Percentiles rank a stretch among this genome's conserved stretches.
These are phyloP conservation scores for Cicer judaicum DNA, from an alignment of 306 rosid genomes.

Conservation along the genomic window DNA sequence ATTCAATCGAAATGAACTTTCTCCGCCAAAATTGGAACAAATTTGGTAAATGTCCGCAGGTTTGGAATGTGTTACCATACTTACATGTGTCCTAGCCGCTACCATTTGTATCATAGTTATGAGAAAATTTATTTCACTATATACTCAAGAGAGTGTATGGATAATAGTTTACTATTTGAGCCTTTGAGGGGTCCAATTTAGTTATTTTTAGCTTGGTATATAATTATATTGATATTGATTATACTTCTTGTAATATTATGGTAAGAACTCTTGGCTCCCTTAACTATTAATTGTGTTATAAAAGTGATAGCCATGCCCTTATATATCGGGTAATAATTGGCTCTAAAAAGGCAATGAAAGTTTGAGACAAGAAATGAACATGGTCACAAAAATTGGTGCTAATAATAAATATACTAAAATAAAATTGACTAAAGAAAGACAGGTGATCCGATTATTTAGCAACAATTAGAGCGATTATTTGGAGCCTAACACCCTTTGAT, in stretches of 20 bases:
- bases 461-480: slow-evolving; percentile 10
- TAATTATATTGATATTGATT: neutral
- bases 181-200: no score
- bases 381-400: neutral
- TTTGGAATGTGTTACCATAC: no score
- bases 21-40: no score
- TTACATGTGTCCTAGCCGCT: no score
- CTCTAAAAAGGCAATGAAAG: neutral
- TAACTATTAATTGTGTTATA: neutral
- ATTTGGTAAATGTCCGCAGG: no score
- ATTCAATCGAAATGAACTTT: no score
- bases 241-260: neutral
- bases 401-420: slow-evolving; percentile 3
- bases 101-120: no score
- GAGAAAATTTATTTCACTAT: no score
- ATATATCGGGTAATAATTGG: slow-evolving; percentile 18
- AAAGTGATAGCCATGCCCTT: neutral
- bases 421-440: neutral
- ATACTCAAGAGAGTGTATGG: no score
- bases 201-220: no score
- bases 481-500: neutral
- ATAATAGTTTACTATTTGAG: no score
- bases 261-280: neutral
- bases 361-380: slow-evolving; percentile 24
- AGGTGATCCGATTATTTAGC: slow-evolving; percentile 41